phyloP scores from a whole-genome alignment of 257 asterid genomes.

The Solanum rostratum region DNA sequence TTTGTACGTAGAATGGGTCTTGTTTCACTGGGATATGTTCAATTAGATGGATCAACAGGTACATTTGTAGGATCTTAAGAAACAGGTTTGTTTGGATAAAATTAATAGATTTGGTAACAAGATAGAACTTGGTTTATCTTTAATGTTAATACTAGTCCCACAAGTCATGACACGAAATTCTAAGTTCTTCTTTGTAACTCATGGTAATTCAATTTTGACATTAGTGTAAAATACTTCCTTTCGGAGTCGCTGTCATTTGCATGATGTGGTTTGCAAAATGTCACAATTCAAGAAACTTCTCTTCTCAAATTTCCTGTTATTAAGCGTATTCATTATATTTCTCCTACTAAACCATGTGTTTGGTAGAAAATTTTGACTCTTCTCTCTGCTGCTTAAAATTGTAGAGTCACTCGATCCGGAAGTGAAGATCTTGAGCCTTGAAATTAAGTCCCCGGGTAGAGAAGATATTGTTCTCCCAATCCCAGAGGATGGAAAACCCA shows the following conservation, averaged over 20 bases:
- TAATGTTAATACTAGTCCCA: neutral
- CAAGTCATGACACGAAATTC: neutral
- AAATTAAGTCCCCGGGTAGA: conserved; percentile 52
- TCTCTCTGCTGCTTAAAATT: neutral
- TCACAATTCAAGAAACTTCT: neutral
- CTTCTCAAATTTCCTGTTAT: neutral
- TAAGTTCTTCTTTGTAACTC: neutral
- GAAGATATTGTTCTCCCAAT: conserved; percentile 38
- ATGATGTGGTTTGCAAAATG: neutral
- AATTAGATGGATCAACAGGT: neutral
- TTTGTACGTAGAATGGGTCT: neutral
- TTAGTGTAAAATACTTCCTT: neutral
- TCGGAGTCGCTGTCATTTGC: neutral
- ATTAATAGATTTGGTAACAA: neutral
- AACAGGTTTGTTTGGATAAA: neutral
- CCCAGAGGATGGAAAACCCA: conserved; percentile 51
- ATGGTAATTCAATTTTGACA: neutral
- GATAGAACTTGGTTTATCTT: neutral
- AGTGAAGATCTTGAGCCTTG: conserved; percentile 50
- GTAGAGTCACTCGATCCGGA: conserved; percentile 65
- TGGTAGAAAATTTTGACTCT: neutral
- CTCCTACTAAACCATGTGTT: neutral
- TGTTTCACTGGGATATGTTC: neutral
- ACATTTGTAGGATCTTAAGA: neutral
- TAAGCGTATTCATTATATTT: neutral